These are phyloP conservation scores for Pseudogymnoascus sp. DNA, from an alignment of 2,329 filamentous ascomycete genomes.

Conservation along the genomic window DNA sequence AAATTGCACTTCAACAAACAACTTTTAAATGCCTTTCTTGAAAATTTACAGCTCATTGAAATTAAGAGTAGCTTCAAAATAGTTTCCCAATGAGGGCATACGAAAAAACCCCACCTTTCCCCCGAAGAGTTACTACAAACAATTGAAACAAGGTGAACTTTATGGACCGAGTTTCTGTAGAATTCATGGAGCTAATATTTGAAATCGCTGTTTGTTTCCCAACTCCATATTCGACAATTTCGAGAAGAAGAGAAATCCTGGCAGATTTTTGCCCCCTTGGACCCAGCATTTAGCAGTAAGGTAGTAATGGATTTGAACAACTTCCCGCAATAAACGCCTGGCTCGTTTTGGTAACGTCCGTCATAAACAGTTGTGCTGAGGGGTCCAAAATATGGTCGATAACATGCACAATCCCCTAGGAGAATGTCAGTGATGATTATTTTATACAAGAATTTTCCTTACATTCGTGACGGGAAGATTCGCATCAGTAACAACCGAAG, in stretches of 20 bases:
- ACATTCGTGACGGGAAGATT: conserved; percentile 19
- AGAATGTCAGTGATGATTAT: background rate
- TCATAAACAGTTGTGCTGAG: conserved; percentile 23
- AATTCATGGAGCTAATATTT: background rate
- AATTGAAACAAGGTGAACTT: background rate
- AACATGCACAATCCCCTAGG: conserved; percentile 23
- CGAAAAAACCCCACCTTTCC: background rate
- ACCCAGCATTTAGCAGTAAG: conserved; percentile 20
- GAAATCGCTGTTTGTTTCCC: background rate
- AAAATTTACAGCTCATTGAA: background rate
- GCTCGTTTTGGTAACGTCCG: conserved; percentile 18
- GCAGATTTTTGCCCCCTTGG: background rate
- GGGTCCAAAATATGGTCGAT: conserved; percentile 23
- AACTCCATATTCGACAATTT: background rate
- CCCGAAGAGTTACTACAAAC: background rate
- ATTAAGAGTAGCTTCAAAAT: background rate
- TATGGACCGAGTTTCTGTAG: background rate
- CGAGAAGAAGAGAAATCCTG: background rate
- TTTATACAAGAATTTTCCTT: conserved; percentile 8
- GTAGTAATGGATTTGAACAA: conserved; percentile 23
- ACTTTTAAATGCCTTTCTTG: background rate
- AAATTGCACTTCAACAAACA: background rate
- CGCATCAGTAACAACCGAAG: conserved; percentile 15
- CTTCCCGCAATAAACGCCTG: conserved; percentile 25
- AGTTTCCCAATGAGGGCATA: background rate